Base-by-base conservation (phyloP, 306 rosid genomes). In the Calophaca sinica region DNA sequence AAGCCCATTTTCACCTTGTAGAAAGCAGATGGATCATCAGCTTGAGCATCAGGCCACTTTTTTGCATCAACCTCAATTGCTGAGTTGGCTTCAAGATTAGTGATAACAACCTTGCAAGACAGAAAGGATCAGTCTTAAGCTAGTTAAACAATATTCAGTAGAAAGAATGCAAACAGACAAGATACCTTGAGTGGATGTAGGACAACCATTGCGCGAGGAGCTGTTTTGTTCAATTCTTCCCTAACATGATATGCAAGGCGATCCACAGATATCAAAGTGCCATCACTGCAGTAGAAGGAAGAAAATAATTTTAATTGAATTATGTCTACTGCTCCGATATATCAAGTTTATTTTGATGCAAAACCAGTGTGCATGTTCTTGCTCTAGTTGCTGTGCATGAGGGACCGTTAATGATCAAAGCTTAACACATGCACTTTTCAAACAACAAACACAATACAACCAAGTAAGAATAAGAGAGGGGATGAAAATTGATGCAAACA, bases 201-300 rank as follows among this genome's bases (percentile, higher is more conserved):
- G 70, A 92, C 98, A 74, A 86, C 98, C 97, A 96, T 87, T 59
- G 91, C 44, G 3, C 99, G 96, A 53, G 93, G 75, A 58, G 90
- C 91, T 41, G 87, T 84, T 88, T 41, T 90, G 80, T 96, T 92
- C 53, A 96, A 87, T 68, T 96, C 99, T 86, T 96, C 98, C 80
- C 99, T 90, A 52, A 96, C 89, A 78, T 96, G 96, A 79, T 88
- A 82, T 85, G 92, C 99, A 5, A 96, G 93, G 72, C 98, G 96
- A 67, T 85, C 87, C 83, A 96, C 84, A 68, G 89, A 89, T 80
- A 96, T 90, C 85, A 88, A 81, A 69, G 96, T 90, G 68, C 96
- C 89, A 85, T 96, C 98, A 85, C 99, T 96, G 88, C 52, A 77
- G 63, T 71, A 80, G 26, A 66, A 77, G 54, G 45, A 81, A 63